Conservation (phyloP, 176 grass and related monocot genomes). For the Zea mays region DNA sequence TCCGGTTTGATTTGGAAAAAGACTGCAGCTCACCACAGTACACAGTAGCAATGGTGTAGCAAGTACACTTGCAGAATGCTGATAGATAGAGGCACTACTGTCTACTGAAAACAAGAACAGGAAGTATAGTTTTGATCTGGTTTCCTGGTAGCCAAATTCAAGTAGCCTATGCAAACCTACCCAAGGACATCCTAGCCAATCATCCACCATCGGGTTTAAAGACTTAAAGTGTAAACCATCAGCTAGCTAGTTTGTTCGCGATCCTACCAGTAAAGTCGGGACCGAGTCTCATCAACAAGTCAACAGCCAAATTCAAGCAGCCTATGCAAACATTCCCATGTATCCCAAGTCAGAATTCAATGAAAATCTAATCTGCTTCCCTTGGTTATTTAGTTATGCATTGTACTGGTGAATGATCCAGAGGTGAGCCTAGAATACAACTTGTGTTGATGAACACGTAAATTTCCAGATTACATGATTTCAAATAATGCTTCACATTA, state of each 20-base stretch:
- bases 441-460: slow-evolving; percentile 1
- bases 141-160: neutral
- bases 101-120: neutral
- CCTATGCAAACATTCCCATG: neutral
- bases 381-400: neutral
- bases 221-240: too few species aligned
- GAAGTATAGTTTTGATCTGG: neutral
- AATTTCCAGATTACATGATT: neutral
- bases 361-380: neutral
- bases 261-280: too few species aligned
- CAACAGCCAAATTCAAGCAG: neutral
- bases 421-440: neutral
- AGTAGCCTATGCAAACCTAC: neutral
- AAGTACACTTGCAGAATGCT: neutral
- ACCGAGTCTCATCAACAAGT: neutral
- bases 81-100: neutral
- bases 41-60: neutral
- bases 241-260: too few species aligned
- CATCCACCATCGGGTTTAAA: too few species aligned
- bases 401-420: neutral
- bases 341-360: neutral
- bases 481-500: neutral
- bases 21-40: neutral
- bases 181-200: too few species aligned
- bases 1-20: neutral